These are phyloP conservation scores for Talaromyces thailandensis DNA, from an alignment of 495 filamentous ascomycete genomes.

Conservation along the genomic window DNA sequence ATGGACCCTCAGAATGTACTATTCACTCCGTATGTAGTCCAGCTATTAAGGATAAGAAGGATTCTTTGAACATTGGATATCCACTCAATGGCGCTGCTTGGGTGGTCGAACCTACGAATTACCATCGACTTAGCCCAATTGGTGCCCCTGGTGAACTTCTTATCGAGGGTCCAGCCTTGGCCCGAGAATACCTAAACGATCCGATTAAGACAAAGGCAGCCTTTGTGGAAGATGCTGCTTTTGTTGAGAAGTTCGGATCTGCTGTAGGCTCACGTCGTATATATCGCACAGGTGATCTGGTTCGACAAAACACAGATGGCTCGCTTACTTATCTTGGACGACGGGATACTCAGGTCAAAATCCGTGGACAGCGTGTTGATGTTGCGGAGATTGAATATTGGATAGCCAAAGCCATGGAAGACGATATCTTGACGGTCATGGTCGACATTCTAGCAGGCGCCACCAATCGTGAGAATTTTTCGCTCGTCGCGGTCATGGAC, in stretches of 20 bases:
- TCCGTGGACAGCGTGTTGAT: constrained; percentile 70
- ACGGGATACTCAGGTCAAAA: constrained; percentile 72
- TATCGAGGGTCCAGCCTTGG: constrained; percentile 47
- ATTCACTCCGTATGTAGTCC: not conserved
- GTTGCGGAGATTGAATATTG: constrained; percentile 57
- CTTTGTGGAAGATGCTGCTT: constrained; percentile 32
- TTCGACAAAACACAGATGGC: constrained; percentile 59
- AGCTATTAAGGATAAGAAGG: constrained; percentile 2
- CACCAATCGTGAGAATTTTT: not conserved
- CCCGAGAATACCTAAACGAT: constrained; percentile 42
- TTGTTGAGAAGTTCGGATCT: constrained; percentile 16
- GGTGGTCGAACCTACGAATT: constrained; percentile 42
- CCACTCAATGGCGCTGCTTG: constrained; percentile 27
- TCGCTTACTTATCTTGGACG: constrained; percentile 68
- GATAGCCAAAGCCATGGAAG: not conserved
- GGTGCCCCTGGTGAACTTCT: constrained; percentile 48
- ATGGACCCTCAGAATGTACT: constrained; percentile 42
- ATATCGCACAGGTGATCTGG: constrained; percentile 76
- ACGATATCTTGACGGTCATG: not conserved
- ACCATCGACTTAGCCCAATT: constrained; percentile 39
- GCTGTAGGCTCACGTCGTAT: constrained; percentile 5
- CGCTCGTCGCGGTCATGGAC: not conserved
- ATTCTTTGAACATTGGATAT: constrained; percentile 15
- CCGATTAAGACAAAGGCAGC: constrained; percentile 24
- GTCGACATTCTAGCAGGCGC: not conserved